Base-by-base conservation (phyloP, 768 basidiomycete genomes). In the Gautieria morchelliformis region DNA sequence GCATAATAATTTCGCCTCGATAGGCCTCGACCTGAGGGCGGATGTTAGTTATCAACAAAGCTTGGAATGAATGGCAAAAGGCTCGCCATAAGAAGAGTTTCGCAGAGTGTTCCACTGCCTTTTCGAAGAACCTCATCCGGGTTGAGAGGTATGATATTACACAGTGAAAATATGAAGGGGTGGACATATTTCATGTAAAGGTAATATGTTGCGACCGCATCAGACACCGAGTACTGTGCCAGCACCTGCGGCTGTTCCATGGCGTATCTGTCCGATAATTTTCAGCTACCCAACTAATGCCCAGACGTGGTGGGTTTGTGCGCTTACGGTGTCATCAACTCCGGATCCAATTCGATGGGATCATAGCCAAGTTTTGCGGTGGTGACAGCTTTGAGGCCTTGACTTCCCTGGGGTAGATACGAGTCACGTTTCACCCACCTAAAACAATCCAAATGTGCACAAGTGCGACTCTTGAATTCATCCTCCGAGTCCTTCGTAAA, bases 351-450 rank as follows among this genome's bases (percentile, higher is more conserved):
- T n/a, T n/a, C n/a, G n/a, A n/a, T n/a, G n/a, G n/a, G n/a, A n/a
- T n/a, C n/a, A n/a, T n/a, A n/a, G n/a, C n/a, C n/a, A n/a, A n/a
- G n/a, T n/a, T n/a, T n/a, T n/a, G n/a, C n/a, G n/a, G n/a, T n/a
- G n/a, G n/a, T n/a, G n/a, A n/a, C n/a, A n/a, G n/a, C n/a, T n/a
- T n/a, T n/a, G n/a, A n/a, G n/a, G n/a, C n/a, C n/a, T n/a, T n/a
- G n/a, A n/a, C n/a, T n/a, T n/a, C n/a, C n/a, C n/a, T n/a, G n/a
- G n/a, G n/a, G n/a, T n/a, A 99, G 74, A 68, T 99, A 98, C 8
- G 95, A 98, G 72, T 98, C 96, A 41, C 96, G 86, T 70, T 99
- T 98, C 52, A 99, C 96, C 96, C 96, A 99, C 64, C 95, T 84
- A 78, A 97, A 98, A 68, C 93, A 95, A n/a, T n/a, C n/a, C n/a